Base-by-base conservation (phyloP, 805 yeast genomes). In the Cyberlindnera xishuangbannaensis region DNA sequence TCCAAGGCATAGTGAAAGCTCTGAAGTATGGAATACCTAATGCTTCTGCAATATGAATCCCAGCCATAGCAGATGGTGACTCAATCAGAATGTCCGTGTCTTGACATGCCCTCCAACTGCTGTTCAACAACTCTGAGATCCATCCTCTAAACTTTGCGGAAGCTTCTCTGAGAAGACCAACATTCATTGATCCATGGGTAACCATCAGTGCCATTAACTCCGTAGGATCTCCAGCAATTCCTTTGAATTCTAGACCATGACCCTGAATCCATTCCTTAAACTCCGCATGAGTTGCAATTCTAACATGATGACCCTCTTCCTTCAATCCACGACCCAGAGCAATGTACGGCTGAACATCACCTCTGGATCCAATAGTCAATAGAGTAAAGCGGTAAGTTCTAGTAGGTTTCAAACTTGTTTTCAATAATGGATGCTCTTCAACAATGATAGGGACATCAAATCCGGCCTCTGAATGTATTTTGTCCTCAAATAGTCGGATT, bases 1-100 rank as follows among this genome's bases (percentile, higher is more conserved):
- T 85, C 97, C 97, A 90, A 0, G 97, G 97, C 97, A 90, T 90
- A 0, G 97, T 90, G 54, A 90, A 90, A 0, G 97, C 97, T 48
- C 97, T 68, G 64, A 84, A 83, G 54, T 90, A 90, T 0, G 97
- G 95, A 36, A 90, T 82, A 15, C 77, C 74, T 37, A 90, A 59
- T 1, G 94, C 95, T 55, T 90, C 97, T 4, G 97, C 96, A 37
- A 90, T 83, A 50, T 90, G 97, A 29, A 88, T 73, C 8, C 97
- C 97, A 12, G 83, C 88, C 88, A 90, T 87, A 0, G 96, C 90
- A 2, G 95, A 82, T 0, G 97, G 97, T n/a, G 95, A 83, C 54
- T 90, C 97, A 37, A 90, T 84, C 40, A 90, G 64, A 14, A 90
- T 71, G 51, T 90, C 97, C 2, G 84, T 65, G 14, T 57, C 68